These are phyloP conservation scores for Aspergillus novoparasiticus DNA, from an alignment of 2,329 filamentous ascomycete genomes.

Conservation along the genomic window DNA sequence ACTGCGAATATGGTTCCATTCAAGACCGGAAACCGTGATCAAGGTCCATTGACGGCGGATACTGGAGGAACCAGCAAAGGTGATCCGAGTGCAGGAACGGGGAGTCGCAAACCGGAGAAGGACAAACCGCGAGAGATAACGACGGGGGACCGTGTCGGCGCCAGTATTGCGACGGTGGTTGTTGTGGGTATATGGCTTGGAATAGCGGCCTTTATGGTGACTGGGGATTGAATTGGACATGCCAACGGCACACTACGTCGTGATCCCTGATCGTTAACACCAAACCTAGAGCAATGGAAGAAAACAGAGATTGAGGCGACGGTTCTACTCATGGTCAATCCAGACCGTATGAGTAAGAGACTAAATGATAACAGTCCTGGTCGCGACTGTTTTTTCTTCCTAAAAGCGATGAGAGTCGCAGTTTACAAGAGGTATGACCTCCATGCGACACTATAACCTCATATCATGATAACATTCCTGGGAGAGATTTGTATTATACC, in stretches of 20 bases:
- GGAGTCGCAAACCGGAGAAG: slow-evolving; percentile 30
- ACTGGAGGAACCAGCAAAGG: slow-evolving; percentile 60
- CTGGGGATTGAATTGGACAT: background rate
- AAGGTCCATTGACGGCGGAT: slow-evolving; percentile 44
- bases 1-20: slow-evolving; percentile 53
- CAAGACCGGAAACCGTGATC: slow-evolving; percentile 38
- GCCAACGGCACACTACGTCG: background rate
- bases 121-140: slow-evolving; percentile 49
- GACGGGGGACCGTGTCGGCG: slow-evolving; percentile 7
- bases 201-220: background rate
- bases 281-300: background rate
- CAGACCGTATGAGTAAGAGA: background rate
- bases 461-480: background rate
- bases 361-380: background rate
- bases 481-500: background rate
- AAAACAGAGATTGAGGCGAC: background rate
- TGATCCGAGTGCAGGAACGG: slow-evolving; percentile 40
- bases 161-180: slow-evolving; percentile 7
- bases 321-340: background rate
- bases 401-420: background rate
- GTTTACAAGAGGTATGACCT: background rate
- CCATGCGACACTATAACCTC: background rate
- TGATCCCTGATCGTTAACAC: background rate
- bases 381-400: background rate
- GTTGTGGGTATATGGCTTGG: slow-evolving; percentile 3